These are phyloP conservation scores for Coffea humblotiana DNA, from an alignment of 305 asterid species.

Conservation along the genomic window DNA sequence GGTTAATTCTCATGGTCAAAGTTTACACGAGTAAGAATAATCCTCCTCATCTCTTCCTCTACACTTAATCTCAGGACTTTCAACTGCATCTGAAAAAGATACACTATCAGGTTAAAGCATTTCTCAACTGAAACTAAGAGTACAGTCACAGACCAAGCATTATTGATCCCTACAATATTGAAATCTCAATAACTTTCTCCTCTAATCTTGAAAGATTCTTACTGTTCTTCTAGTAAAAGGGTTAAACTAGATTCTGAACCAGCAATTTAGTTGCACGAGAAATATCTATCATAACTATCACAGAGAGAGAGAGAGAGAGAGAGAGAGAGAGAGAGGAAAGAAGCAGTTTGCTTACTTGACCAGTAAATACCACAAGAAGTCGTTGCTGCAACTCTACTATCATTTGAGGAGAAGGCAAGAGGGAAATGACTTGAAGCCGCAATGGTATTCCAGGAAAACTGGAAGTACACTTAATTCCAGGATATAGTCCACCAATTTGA, in stretches of 20 bases:
- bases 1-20: neutral
- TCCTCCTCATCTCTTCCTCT: neutral
- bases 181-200: neutral
- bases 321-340: neutral
- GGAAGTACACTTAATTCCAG: conserved; percentile 82
- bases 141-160: neutral
- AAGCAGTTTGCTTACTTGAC: conserved; percentile 58
- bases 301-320: neutral
- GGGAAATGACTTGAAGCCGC: conserved; percentile 81
- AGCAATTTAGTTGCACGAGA: neutral
- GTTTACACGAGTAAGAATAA: neutral
- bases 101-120: neutral
- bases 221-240: neutral
- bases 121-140: neutral
- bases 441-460: conserved; percentile 89
- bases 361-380: conserved; percentile 88
- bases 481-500: conserved; percentile 96
- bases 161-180: neutral
- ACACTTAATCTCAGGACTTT: neutral
- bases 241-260: neutral
- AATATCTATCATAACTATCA: neutral
- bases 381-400: conserved; percentile 69
- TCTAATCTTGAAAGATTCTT: neutral
- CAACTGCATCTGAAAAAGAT: neutral
- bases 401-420: conserved; percentile 70